Evolutionary conservation across 2,329 filamentous ascomycete species (phyloP).

Genomic region (Trichoderma aggressivum): DNA sequence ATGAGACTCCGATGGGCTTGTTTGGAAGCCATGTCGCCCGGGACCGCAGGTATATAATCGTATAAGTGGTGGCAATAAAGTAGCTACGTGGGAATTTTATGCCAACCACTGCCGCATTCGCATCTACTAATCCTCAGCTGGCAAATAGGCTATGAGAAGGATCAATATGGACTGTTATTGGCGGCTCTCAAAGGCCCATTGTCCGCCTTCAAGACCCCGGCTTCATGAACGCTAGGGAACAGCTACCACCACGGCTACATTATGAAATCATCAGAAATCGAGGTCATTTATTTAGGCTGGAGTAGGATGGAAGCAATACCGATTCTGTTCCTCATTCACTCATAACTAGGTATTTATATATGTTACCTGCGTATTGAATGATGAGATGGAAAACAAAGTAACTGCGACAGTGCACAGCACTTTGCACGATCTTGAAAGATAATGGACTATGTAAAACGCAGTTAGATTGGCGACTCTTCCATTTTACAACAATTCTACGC

Average conservation of each 20-base stretch:
- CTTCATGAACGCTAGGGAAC: no score
- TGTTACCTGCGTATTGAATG: no score
- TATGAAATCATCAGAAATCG: background rate
- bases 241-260: background rate
- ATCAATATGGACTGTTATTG: background rate
- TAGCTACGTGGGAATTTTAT: background rate
- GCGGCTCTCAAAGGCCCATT: background rate
- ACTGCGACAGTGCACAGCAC: no score
- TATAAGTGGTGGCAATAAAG: background rate
- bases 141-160: background rate
- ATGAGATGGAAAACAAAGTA: no score
- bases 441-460: background rate
- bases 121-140: background rate
- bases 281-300: no score
- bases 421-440: no score
- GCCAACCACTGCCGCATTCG: background rate
- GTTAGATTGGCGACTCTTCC: background rate
- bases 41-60: no score
- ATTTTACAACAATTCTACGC: background rate
- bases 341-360: no score
- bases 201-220: no score
- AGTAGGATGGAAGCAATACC: no score
- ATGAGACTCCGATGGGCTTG: no score
- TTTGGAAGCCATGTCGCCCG: background rate
- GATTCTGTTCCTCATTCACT: no score